Evolutionary conservation across 2,329 filamentous ascomycete species (phyloP), one percentile per base, ranked within the genome.

Genomic region (Trichoderma pleuroti): DNA sequence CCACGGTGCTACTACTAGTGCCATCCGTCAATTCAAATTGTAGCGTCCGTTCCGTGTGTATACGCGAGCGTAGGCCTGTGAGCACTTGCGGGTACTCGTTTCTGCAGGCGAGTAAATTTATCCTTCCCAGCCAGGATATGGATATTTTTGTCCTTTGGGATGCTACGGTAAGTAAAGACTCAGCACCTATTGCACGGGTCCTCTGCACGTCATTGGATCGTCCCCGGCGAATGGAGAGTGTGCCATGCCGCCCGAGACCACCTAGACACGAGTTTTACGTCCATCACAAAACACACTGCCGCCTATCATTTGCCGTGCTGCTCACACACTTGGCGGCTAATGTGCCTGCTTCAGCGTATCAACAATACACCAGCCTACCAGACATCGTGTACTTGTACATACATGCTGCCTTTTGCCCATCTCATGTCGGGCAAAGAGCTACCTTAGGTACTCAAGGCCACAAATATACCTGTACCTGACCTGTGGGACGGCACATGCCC

Each of bases 151-250:
- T 49, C n/a, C 1, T 11, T 24, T 52, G 46, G 46, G 46, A 52
- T 52, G 46, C 46, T 14, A 52, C 46, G 9, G 34, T 14, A 36
- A 2, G 26, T n/a, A n/a, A n/a, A n/a, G n/a, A 18, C 26, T 14
- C 21, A 69, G 56, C 57, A 62, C 16, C 28, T 10, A 12, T 62
- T 30, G 30, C 39, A 18, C 21, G 42, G 28, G 10, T 66, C 54
- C n/a, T 21, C 36, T 39, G 60, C 52, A 52, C 59, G 46, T 65
- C 68, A 70, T 59, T 70, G 61, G 61, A 46, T 57, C 28, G 64
- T n/a, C 12, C 14, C 11, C 26, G 5, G 59, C 32, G 64, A 60
- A 26, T 42, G 26, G 16, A 32, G 28, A 30, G 18, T 26, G 26
- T 36, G 26, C 39, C 62, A 36, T 65, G 49, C 63, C 34, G 39